A percentile compares a stretch with the other conserved stretches of the same genome.
phyloP scores from a whole-genome alignment of 352 stramenopile species.

The Globisporangium iwayamae region DNA sequence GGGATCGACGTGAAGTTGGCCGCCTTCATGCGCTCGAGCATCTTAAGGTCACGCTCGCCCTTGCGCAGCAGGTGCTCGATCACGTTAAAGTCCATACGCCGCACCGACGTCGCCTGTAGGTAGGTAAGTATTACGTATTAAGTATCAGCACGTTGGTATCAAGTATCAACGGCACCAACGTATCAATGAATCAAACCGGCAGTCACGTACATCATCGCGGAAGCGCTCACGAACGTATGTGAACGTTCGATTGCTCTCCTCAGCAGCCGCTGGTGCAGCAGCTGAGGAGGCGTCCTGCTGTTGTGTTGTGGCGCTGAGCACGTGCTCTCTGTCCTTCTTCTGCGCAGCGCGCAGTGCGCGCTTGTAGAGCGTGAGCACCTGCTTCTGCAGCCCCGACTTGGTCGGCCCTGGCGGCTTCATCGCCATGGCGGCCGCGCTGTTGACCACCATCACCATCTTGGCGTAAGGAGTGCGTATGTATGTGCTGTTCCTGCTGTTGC shows the following conservation, averaged over 20 bases:
- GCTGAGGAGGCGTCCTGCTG: not conserved
- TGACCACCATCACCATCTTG: conserved; percentile 14
- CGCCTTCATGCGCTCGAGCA: conserved; percentile 64
- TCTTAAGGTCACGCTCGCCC: conserved; percentile 79
- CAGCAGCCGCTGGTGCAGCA: conserved; percentile 6
- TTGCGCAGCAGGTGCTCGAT: conserved; percentile 88
- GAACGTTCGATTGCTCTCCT: conserved; percentile 19
- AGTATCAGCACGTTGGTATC: not conserved
- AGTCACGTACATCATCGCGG: conserved; percentile 50
- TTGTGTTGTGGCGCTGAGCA: conserved; percentile 10
- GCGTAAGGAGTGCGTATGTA: not conserved
- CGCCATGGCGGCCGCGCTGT: conserved; percentile 18
- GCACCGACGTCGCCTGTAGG: conserved; percentile 42
- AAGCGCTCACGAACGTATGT: conserved; percentile 77
- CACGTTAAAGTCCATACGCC: conserved; percentile 70
- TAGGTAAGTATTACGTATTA: not conserved
- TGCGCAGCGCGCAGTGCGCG: conserved; percentile 51
- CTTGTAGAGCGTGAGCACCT: conserved; percentile 75
- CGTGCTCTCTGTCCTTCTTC: conserved; percentile 44
- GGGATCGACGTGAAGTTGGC: conserved; percentile 48
- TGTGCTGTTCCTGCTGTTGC: not conserved
- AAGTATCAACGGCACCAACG: not conserved
- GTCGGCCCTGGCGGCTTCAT: conserved; percentile 11
- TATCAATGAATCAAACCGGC: not conserved
- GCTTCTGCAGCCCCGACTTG: conserved; percentile 76